Evolutionary conservation across 2,329 filamentous ascomycete species (phyloP).

Genomic region (Epichloe coenophiala): DNA sequence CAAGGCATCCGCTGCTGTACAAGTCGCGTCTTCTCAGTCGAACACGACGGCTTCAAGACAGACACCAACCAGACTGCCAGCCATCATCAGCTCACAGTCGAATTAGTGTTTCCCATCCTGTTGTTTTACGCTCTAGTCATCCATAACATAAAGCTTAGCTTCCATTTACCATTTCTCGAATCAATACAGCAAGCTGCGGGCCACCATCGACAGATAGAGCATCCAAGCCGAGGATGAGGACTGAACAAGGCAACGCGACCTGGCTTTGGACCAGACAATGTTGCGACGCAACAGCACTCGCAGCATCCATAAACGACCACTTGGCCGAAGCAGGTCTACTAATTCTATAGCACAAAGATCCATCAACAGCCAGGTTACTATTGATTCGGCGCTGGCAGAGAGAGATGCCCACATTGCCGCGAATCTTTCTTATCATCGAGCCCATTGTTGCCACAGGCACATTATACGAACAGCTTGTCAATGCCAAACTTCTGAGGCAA

Average conservation of each 20-base stretch:
- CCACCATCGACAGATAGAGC: not conserved
- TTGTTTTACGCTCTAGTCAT: not conserved
- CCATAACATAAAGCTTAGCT: not conserved
- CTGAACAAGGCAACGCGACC: not conserved
- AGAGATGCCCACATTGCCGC: conserved; percentile 51
- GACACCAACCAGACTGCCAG: not conserved
- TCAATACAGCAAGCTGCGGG: not conserved
- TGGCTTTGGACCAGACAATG: conserved; percentile 22
- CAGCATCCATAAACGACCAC: conserved; percentile 24
- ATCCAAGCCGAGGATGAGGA: not conserved
- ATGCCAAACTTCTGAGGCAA: conserved; percentile 13
- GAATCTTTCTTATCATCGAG: conserved; percentile 42
- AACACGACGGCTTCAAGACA: not conserved
- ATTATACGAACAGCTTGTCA: not conserved
- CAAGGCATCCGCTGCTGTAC: not conserved
- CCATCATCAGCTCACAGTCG: not conserved
- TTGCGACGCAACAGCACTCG: conserved; percentile 35
- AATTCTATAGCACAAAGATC: conserved; percentile 28
- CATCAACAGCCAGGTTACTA: conserved; percentile 30
- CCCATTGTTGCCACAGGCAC: conserved; percentile 25
- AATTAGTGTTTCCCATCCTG: not conserved
- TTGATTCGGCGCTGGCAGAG: conserved; percentile 34
- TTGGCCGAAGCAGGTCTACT: conserved; percentile 41
- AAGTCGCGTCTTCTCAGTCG: not conserved
- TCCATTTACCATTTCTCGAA: conserved; percentile 1